Base-by-base conservation (phyloP, 2,329 filamentous ascomycete species). In the Cladophialophora yegresii region DNA sequence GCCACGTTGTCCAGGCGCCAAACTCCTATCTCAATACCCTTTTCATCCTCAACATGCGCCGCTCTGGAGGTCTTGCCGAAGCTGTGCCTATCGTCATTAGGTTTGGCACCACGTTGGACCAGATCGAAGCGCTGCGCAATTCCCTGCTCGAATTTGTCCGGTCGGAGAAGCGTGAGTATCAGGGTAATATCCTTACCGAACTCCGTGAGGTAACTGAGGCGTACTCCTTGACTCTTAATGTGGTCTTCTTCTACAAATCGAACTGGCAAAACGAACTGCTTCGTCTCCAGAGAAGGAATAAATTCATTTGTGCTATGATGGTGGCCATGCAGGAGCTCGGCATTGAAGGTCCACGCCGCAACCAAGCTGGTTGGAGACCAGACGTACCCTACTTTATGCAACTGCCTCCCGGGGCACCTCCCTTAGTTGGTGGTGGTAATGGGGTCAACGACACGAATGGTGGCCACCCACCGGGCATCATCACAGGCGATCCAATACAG, bases 191-290 rank as follows among this genome's bases (percentile, higher is more conserved):
- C 63, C 84, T 96, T 43, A 96, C 91, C 0, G 92, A 96, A 77
- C 82, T 98, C 71, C 86, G 85, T 26, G 86, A 87, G 8, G 87
- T 98, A 58, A 87, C 88, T 26, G 89, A 96, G 71, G 91, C 92
- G 40, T 91, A 93, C 74, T 90, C 89, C 5, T 88, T 96, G 73
- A 92, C 88, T 3, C 84, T 97, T 73, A 97, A 96, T 77, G 87
- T 98, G 62, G 88, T 97, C 73, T 96, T 96, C 81, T 97, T 97
- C 82, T 96, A 97, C 84, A 97, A 97, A 77, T 92, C 89, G 64
- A 97, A 93, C 76, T 97, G 90, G 85, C 93, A 98, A 75, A 97
- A 97, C 74, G 93, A 98, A 75, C 82, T 96, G 51, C 83, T 97
- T 26, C 92, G 93, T 79, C 84, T 98, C 2, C 91, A 90, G 71